Evolutionary conservation across 2,329 filamentous ascomycete species (phyloP).

Genomic region (Trichoderma guizhouense): DNA sequence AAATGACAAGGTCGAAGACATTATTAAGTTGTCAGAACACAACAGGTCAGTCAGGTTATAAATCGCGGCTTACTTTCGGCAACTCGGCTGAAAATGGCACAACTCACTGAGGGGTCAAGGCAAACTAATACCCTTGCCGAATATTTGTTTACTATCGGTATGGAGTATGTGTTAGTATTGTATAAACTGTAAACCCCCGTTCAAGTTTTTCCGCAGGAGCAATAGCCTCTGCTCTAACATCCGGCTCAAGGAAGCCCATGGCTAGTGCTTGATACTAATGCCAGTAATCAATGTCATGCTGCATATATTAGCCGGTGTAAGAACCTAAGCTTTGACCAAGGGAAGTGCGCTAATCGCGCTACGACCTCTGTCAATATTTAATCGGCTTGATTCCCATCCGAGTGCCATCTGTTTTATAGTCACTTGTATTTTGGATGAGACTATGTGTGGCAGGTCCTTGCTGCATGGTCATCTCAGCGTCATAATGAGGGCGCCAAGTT

Average conservation of each 20-base stretch:
- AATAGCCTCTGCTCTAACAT: not conserved
- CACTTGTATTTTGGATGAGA: not conserved
- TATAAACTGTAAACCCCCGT: not conserved
- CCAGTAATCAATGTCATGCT: not conserved
- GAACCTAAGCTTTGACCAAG: not conserved
- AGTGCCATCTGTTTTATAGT: not conserved
- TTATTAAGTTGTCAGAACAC: constrained; percentile 2
- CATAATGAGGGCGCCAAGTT: not conserved
- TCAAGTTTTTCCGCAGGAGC: not conserved
- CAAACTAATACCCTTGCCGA: not conserved
- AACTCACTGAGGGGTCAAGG: not conserved
- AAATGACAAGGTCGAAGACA: not conserved
- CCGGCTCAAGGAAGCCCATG: not conserved
- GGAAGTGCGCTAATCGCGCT: not conserved
- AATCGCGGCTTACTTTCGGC: not conserved
- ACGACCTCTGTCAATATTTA: not conserved
- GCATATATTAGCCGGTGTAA: not conserved
- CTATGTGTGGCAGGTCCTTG: not conserved
- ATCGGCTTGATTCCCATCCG: not conserved
- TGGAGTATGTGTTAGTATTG: not conserved
- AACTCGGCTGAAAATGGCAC: not conserved
- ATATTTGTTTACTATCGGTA: not conserved
- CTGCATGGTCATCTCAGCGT: not conserved
- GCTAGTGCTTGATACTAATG: not conserved
- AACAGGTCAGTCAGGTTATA: not conserved